Base-by-base conservation (phyloP, 2,329 filamentous ascomycete genomes). In the Calonectria pseudoturangicola region DNA sequence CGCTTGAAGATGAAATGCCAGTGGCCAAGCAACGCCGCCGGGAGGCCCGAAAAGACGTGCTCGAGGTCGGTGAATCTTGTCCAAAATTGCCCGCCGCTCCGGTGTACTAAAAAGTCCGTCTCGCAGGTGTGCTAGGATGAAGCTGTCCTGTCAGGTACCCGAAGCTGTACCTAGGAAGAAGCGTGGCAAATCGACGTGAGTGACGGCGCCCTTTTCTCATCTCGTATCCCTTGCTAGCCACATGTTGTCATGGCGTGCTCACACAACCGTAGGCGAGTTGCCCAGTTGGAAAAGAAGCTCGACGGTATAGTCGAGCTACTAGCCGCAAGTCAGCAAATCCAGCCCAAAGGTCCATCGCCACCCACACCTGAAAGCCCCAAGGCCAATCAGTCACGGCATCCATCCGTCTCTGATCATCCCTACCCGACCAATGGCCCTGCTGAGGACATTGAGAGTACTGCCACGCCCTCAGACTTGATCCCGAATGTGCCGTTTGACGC, bases 291-390 rank as follows among this genome's bases (percentile, higher is more conserved):
- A 66, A 80, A 83, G 65, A 85, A 84, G 72, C 84, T 86, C 36
- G 84, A 86, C n/a, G 83, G 83, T 47, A 81, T 86, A 27, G 82
- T 85, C 62, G 84, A 81, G 4, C 79, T 85, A 6, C 79, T 85
- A 10, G 81, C 82, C 6, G 80, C 80, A 16, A 81, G 76, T 58
- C 80, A 82, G 25, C 79, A 80, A 45, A 74, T 78, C 13, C 77
- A 77, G 73, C 18, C 72, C 51, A 63, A 78, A 56, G 75, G 73
- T 48, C 74, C 74, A 16, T 73, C 75, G 4, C 77, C 77, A 9
- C 63, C 74, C 48, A 80, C 78, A 27, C 78, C 78, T n/a, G 77
- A 79, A 43, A 79, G 78, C 16, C 76, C 76, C 36, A 64, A 77
- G 39, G 73, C 74, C 12, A 18, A 10, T 16, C 75, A 71, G n/a